A percentile compares a stretch with the other conserved stretches of the same genome.
Evolutionary conservation across 768 basidiomycete genomes (phyloP).

Genomic region (Tricholoma matsutake): DNA sequence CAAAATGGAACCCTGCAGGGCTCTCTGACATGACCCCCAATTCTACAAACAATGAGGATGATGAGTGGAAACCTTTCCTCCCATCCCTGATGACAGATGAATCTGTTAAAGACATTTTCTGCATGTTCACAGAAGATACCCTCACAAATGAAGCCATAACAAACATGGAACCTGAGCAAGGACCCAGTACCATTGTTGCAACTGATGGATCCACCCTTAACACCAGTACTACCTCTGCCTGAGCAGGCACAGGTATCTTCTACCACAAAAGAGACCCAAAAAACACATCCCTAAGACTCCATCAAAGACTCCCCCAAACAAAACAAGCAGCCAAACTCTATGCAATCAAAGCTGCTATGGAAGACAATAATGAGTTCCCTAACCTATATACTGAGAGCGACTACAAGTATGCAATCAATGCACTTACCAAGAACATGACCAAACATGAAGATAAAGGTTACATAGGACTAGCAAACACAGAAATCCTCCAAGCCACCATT

Average conservation of each 20-base stretch:
- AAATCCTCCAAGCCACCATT: no score
- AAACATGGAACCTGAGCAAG: background rate
- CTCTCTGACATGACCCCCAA: background rate
- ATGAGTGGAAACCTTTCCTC: background rate
- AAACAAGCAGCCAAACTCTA: no score
- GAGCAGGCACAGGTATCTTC: background rate
- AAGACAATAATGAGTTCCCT: no score
- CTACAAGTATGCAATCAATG: slow-evolving; percentile 5
- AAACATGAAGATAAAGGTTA: no score
- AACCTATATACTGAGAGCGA: background rate
- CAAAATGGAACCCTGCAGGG: background rate
- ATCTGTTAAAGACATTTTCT: background rate
- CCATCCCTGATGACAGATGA: background rate
- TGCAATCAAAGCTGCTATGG: no score
- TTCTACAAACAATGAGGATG: background rate
- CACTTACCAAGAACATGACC: no score
- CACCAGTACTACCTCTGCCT: no score
- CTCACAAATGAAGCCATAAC: background rate
- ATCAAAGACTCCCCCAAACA: background rate
- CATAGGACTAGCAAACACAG: no score
- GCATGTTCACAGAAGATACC: background rate
- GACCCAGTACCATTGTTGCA: no score
- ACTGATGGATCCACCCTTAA: no score
- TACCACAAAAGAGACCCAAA: background rate
- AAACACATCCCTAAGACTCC: background rate